phyloP scores from a whole-genome alignment of 768 basidiomycete species.

The Leccinum boreale region DNA sequence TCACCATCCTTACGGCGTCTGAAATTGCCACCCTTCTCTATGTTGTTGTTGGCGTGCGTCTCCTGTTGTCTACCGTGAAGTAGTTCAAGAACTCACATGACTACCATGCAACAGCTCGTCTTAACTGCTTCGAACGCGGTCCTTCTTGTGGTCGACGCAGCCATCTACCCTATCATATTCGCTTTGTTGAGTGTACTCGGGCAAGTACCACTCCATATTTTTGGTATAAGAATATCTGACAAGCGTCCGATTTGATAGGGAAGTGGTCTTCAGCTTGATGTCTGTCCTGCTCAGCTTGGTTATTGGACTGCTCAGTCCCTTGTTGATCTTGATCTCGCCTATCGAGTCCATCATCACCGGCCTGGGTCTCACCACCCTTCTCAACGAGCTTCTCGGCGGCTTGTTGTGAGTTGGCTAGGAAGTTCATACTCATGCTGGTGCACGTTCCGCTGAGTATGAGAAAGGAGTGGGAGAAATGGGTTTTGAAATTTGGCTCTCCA shows the following conservation, averaged over 20 bases:
- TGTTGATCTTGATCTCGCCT: constrained; percentile 5
- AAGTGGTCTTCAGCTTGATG: constrained; percentile 7
- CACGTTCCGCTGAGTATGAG: too few species aligned
- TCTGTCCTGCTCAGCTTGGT: constrained; percentile 4
- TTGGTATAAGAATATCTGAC: neutral
- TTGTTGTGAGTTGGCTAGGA: constrained; percentile 1
- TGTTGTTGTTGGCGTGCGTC: constrained; percentile 4
- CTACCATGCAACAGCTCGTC: constrained; percentile 6
- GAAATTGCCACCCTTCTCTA: constrained; percentile 7
- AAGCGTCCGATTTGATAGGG: neutral
- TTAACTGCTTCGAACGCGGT: neutral
- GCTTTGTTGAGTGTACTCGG: neutral
- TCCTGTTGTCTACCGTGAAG: neutral
- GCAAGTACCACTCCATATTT: neutral
- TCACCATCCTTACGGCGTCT: neutral
- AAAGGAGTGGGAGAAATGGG: too few species aligned
- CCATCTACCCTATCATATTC: neutral
- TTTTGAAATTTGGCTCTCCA: too few species aligned
- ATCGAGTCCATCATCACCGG: constrained; percentile 5
- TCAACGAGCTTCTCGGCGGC: constrained; percentile 1
- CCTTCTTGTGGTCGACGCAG: constrained; percentile 7
- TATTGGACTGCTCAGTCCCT: neutral
- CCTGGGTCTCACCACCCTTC: constrained; percentile 2
- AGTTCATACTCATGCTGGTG: too few species aligned
- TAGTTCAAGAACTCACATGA: neutral